Evolutionary conservation across 805 yeast species (phyloP), one percentile per base, ranked within the genome.

Genomic region (Candida taoyuanica): DNA sequence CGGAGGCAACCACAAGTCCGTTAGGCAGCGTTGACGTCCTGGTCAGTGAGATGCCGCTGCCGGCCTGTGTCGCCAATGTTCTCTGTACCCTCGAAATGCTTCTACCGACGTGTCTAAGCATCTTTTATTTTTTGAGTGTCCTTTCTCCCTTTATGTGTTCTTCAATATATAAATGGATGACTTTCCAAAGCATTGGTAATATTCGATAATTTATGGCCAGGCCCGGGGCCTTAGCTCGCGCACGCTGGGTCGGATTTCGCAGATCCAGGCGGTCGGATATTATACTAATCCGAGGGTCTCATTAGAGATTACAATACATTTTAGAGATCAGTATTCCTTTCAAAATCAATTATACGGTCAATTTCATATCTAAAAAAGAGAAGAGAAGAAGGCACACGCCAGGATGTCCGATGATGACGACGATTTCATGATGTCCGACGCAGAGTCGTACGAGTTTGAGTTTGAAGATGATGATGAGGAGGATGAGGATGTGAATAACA

Each of bases 1-100:
- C 98, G 32, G 94, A 75, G 38, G 98, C 98, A 28, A 91, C 96
- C 0, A 97, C 91, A 31, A 93, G 64, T 3, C 99, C 99, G 59
- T 93, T 93, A n/a, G 81, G 68, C 37, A 93, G 69, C 3, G 81
- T 76, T 2, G 96, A 76, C 8, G 88, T 84, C 56, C 71, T 65
- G 21, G 86, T 76, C 21, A 60, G 57, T 17, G 80, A 74, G 21
- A 60, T 34, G n/a, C 8, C 5, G 11, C n/a, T n/a, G n/a, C n/a
- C n/a, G n/a, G 34, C 34, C 23, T 18, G 31, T 3, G 34, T 40
- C 29, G 40, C 37, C 31, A 45, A 41, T 6, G 27, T 13, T 34
- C 47, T 35, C 11, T 8, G 24, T 7, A 7, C 24, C 11, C 7
- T 21, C 24, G 24, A 21, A 7, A 7, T 7, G 24, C 11, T 21